These are phyloP conservation scores for Flaveria robusta DNA, from an alignment of 129 eudicot species.

Conservation along the genomic window DNA sequence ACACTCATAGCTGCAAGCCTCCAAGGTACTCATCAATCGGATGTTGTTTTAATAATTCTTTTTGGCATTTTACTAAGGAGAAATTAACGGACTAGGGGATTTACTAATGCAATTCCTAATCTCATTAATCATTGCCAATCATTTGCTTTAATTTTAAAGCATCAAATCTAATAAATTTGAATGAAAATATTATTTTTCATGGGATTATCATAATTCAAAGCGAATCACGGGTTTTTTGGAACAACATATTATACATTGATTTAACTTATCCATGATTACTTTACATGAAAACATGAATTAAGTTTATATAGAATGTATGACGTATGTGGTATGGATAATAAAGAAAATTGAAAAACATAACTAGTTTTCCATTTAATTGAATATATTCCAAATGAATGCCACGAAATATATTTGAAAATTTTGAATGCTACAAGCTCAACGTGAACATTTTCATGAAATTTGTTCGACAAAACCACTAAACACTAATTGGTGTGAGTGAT, in stretches of 20 bases:
- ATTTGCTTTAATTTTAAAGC: slow-evolving; percentile 19
- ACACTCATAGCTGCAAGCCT: too few species aligned
- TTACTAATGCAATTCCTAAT: slow-evolving; percentile 3
- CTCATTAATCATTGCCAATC: slow-evolving; percentile 34
- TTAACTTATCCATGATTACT: neutral
- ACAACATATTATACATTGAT: neutral
- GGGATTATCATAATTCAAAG: neutral
- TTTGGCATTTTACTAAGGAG: too few species aligned
- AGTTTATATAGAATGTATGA: too few species aligned
- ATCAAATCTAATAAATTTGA: slow-evolving; percentile 2
- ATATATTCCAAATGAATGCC: too few species aligned
- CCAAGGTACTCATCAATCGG: too few species aligned
- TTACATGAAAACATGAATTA: neutral
- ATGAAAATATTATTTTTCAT: neutral
- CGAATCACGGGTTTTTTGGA: neutral
- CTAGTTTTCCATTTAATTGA: too few species aligned
- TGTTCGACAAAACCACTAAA: too few species aligned
- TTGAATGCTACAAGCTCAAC: too few species aligned
- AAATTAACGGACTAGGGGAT: slow-evolving; percentile 1
- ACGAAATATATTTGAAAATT: too few species aligned
- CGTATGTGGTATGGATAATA: neutral
- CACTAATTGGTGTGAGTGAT: too few species aligned
- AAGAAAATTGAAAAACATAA: neutral
- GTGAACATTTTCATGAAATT: too few species aligned
- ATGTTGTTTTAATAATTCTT: too few species aligned